phyloP scores from a whole-genome alignment of 768 basidiomycete species.

The Xerocomellus dryophilus region DNA sequence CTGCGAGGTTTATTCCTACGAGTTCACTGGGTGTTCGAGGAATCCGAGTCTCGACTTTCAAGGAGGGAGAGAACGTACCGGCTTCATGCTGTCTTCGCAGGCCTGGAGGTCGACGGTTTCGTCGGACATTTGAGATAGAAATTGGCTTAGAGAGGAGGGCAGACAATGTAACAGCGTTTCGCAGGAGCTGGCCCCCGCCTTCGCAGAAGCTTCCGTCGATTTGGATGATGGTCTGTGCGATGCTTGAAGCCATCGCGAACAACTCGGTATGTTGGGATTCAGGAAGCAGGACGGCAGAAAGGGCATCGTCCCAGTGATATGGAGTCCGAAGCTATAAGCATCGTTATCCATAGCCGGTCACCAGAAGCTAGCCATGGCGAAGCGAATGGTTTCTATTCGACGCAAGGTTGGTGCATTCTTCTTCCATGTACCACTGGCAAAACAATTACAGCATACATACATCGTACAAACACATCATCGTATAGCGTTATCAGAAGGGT shows the following conservation, averaged over 20 bases:
- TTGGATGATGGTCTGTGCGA: constrained; percentile 16
- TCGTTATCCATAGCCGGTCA: background rate
- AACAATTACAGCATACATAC: constrained; percentile 8
- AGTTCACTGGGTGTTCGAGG: too few species aligned
- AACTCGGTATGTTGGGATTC: background rate
- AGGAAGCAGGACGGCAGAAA: background rate
- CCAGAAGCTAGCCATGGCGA: too few species aligned
- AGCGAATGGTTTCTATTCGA: background rate
- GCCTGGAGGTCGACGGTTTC: constrained; percentile 56
- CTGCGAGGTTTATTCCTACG: constrained; percentile 63
- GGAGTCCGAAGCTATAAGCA: background rate
- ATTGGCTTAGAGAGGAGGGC: constrained; percentile 61
- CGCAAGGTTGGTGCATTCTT: background rate
- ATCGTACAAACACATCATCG: background rate
- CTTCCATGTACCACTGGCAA: background rate
- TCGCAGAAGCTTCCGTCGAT: constrained; percentile 47
- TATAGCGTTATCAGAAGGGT: constrained; percentile 6
- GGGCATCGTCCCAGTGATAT: background rate
- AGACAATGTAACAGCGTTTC: constrained; percentile 67
- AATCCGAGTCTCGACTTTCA: background rate
- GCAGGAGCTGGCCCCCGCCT: constrained; percentile 70
- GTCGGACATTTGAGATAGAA: constrained; percentile 58
- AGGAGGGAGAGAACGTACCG: constrained; percentile 36
- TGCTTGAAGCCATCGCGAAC: constrained; percentile 7
- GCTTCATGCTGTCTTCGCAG: constrained; percentile 71